Evolutionary conservation across 768 basidiomycete species (phyloP), one percentile per base, ranked within the genome.

Genomic region (Pleurotus sapidus): DNA sequence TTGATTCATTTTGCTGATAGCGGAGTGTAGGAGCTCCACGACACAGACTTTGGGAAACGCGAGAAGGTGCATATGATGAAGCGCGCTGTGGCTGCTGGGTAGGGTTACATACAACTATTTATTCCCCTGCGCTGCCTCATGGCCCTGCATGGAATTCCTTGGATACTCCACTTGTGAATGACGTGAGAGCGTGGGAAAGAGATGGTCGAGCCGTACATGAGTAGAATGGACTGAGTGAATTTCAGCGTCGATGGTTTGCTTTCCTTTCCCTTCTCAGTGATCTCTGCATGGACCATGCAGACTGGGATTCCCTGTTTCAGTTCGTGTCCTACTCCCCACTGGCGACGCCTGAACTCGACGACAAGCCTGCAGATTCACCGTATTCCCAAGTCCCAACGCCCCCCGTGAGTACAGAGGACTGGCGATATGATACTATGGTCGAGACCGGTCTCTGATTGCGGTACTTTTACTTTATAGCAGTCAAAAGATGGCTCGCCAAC

Each of bases 1-100:
- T 48, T 49, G n/a, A 39, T n/a, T n/a, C 3, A 5, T 5, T 3
- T 27, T 25, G 9, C 17, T 27, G 39, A 37, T 54, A 55, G 24
- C 50, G 65, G 38, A 64, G 39, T 14, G n/a, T 68, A 91, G 87
- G 88, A 93, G 70, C 74, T 98, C 58, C 88, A 95, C 61, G 91
- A 93, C 61, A 88, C 92, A 15, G 83, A 88, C 59, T 97, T 97
- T 74, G 96, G 95, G 18, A 83, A 88, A 68, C 81, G 94, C 55
- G 93, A 96, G 72, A 86, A 89, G 71, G 88, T 92, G 39, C 84
- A 95, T 67, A 81, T 76, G 67, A 77, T 85, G 49, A 95, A 95
- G 45, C 24, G 40, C n/a, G 11, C 54, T 12, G 24, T 18, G 27
- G 30, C 30, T 34, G 30, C 30, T 34, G 30, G 30, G 30, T 34